A percentile compares a stretch with the other conserved stretches of the same genome.
Conservation (phyloP, 208 protist genomes). For the Entamoeba invadens region DNA sequence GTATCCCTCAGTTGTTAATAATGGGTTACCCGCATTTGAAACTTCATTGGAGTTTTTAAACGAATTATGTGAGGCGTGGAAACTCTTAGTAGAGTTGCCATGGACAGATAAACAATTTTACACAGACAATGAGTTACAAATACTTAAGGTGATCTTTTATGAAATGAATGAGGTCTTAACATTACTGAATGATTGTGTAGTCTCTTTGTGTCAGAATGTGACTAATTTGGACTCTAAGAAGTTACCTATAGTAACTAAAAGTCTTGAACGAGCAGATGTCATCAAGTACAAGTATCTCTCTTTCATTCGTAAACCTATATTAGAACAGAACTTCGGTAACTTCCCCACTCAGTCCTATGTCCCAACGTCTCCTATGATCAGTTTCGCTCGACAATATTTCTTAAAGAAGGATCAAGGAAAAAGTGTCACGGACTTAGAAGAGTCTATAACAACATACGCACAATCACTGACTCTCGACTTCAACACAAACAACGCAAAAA, state of each 20-base stretch:
- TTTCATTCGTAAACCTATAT: background rate
- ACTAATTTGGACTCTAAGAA: background rate
- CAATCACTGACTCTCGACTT: background rate
- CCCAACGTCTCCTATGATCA: background rate
- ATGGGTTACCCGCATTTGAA: too few relatives aligned
- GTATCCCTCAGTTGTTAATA: too few relatives aligned
- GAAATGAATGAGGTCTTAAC: background rate
- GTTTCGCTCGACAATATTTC: background rate
- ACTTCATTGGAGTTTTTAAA: background rate
- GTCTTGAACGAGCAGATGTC: background rate
- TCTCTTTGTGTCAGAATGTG: background rate
- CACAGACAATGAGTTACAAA: background rate
- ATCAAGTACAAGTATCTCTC: background rate
- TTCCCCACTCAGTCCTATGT: background rate
- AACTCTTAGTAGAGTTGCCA: background rate
- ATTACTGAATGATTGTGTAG: background rate
- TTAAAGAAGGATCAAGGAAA: background rate
- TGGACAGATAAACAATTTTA: background rate
- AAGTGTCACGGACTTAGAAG: background rate
- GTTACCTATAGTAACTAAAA: background rate
- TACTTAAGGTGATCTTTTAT: background rate
- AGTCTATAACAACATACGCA: background rate
- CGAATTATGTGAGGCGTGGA: background rate
- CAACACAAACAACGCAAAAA: background rate
- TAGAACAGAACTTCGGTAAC: background rate